Conservation (phyloP, 192 early-diverging fungal genomes). For the Polychytrium aggregatum region DNA sequence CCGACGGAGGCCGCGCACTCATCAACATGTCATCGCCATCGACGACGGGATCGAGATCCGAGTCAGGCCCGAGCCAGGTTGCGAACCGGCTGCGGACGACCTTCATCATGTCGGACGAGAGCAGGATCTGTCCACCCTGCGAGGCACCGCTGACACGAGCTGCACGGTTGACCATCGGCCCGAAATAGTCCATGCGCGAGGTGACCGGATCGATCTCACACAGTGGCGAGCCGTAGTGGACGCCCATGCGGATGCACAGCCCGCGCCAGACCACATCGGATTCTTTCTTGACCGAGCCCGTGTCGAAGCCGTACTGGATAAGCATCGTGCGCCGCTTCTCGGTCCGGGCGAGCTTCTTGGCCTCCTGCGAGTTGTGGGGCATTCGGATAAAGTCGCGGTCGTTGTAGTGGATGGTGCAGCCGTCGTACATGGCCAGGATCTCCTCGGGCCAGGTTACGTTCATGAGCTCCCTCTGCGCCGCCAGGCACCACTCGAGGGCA, state of each 20-base stretch:
- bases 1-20: no score
- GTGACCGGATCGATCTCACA: slow-evolving; percentile 84
- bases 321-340: slow-evolving; percentile 5
- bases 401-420: slow-evolving; percentile 57
- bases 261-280: slow-evolving; percentile 63
- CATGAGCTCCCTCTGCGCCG: slow-evolving; percentile 69
- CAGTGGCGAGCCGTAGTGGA: slow-evolving; percentile 79
- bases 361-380: no score
- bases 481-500: slow-evolving; percentile 79
- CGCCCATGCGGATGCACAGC: slow-evolving; percentile 84
- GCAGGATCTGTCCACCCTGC: slow-evolving; percentile 82
- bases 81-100: no score
- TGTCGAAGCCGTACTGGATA: slow-evolving; percentile 13
- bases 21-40: no score
- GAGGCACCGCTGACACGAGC: slow-evolving; percentile 71
- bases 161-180: slow-evolving; percentile 83
- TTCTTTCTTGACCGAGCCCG: slow-evolving; percentile 1
- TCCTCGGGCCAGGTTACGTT: slow-evolving; percentile 80
- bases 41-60: no score
- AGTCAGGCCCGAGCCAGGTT: no score
- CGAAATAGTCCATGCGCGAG: slow-evolving; percentile 91
- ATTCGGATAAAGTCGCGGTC: no score
- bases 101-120: slow-evolving; percentile 71
- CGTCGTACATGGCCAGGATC: slow-evolving; percentile 66
- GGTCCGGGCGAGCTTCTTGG: not conserved